Percentiles rank a stretch among this genome's conserved stretches.
Conservation (phyloP, 2,329 filamentous ascomycete species). For the Fusarium multiceps region DNA sequence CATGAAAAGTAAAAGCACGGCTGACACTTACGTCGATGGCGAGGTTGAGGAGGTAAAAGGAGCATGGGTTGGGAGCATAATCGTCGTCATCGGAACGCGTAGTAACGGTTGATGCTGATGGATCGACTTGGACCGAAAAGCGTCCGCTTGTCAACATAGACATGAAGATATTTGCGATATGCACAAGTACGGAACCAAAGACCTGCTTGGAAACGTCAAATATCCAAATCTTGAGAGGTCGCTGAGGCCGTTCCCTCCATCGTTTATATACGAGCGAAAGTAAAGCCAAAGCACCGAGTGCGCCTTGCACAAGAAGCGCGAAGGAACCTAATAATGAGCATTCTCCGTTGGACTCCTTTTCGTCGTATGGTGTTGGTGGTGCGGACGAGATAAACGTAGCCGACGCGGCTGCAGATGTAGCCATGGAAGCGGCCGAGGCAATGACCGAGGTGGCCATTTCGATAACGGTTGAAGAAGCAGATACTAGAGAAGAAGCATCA, state of each 20-base stretch:
- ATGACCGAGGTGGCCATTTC: constrained; percentile 48
- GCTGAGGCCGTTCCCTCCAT: constrained; percentile 89
- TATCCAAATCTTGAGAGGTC: constrained; percentile 95
- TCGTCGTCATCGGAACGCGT: constrained; percentile 62
- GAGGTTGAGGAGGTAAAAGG: constrained; percentile 93
- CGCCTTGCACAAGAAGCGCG: constrained; percentile 88
- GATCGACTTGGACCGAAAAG: constrained; percentile 73
- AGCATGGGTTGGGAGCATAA: constrained; percentile 88
- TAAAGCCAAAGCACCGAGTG: constrained; percentile 84
- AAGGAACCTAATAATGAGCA: constrained; percentile 91
- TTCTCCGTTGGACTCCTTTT: constrained; percentile 72
- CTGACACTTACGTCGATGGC: constrained; percentile 85
- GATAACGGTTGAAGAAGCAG: constrained; percentile 37
- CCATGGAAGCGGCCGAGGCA: constrained; percentile 45
- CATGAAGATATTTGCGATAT: constrained; percentile 94
- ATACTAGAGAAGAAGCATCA: constrained; percentile 39
- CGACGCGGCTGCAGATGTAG: constrained; percentile 43
- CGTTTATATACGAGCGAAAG: constrained; percentile 92
- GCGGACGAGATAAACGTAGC: constrained; percentile 29
- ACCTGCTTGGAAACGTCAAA: constrained; percentile 99
- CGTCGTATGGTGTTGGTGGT: constrained; percentile 48
- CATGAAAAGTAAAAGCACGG: background rate
- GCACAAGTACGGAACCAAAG: constrained; percentile 89
- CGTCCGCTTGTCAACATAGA: constrained; percentile 93
- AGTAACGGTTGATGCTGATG: constrained; percentile 52